Conservation (phyloP, 768 basidiomycete species). For the Suillus spraguei region DNA sequence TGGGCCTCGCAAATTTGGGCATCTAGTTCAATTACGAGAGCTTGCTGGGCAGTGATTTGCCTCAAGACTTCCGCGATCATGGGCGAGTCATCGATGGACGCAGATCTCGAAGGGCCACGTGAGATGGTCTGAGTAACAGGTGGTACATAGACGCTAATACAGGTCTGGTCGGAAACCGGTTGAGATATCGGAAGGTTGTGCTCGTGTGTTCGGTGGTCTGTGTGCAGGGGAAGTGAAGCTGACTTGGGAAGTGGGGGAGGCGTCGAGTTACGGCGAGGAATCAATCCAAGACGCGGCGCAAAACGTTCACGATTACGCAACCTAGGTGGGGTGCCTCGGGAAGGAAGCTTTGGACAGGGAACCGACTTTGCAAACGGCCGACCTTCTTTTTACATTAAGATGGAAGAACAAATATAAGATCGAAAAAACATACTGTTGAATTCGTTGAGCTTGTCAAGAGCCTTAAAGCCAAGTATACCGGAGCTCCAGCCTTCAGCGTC, state of each 20-base stretch:
- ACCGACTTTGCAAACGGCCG: slow-evolving; percentile 55
- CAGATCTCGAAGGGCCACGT: slow-evolving; percentile 25
- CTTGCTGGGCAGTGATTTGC: slow-evolving; percentile 67
- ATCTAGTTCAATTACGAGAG: slow-evolving; percentile 67
- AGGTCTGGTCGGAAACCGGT: slow-evolving; percentile 28
- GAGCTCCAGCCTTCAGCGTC: slow-evolving; percentile 78
- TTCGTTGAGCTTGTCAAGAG: slow-evolving; percentile 68
- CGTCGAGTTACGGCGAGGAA: slow-evolving; percentile 62
- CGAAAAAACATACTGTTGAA: slow-evolving; percentile 54
- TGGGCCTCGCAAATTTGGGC: slow-evolving; percentile 69
- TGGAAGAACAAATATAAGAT: neutral
- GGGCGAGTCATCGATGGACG: slow-evolving; percentile 61
- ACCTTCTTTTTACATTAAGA: slow-evolving; percentile 31
- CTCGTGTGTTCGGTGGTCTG: slow-evolving; percentile 40
- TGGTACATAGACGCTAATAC: slow-evolving; percentile 30
- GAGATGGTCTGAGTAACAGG: slow-evolving; percentile 27
- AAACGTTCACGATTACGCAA: slow-evolving; percentile 60
- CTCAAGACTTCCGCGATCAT: slow-evolving; percentile 73
- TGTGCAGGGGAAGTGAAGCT: slow-evolving; percentile 75
- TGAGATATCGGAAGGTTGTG: slow-evolving; percentile 28
- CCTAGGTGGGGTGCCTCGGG: slow-evolving; percentile 55
- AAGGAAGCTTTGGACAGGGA: slow-evolving; percentile 43
- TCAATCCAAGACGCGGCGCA: slow-evolving; percentile 39
- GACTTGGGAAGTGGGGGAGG: slow-evolving; percentile 87
- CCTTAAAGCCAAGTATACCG: slow-evolving; percentile 76